Percentiles rank a stretch among this genome's conserved stretches.
Evolutionary conservation across 2,329 filamentous ascomycete species (phyloP).

Genomic region (Chrysosporium keratinophilum): DNA sequence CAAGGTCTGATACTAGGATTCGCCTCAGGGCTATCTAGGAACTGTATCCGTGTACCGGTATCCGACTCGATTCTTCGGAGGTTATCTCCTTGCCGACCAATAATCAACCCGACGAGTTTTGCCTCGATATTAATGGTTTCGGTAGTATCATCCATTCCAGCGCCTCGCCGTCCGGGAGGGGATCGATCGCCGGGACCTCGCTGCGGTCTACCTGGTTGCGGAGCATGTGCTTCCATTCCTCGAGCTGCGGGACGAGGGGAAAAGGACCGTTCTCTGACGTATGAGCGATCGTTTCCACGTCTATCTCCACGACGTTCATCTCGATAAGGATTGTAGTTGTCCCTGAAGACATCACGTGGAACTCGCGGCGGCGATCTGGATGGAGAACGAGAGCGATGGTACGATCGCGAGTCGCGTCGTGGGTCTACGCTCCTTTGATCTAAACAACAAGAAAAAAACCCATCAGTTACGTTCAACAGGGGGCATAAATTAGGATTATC

Average conservation of each 20-base stretch:
- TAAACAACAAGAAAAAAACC: conserved; percentile 2
- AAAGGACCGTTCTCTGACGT: conserved; percentile 59
- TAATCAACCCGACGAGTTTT: conserved; percentile 77
- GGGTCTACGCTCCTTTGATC: conserved; percentile 19
- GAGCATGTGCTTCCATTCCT: conserved; percentile 47
- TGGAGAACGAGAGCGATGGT: conserved; percentile 44
- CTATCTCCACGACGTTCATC: conserved; percentile 67
- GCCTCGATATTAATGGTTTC: conserved; percentile 83
- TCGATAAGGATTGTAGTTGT: conserved; percentile 71
- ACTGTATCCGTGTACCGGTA: conserved; percentile 75
- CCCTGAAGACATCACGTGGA: conserved; percentile 59
- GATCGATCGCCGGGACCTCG: conserved; percentile 47
- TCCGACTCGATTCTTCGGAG: conserved; percentile 74
- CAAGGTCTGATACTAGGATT: conserved; percentile 68
- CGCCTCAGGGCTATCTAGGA: conserved; percentile 63
- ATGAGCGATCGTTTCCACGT: conserved; percentile 43
- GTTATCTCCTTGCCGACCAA: conserved; percentile 83
- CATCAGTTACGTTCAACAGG: background rate
- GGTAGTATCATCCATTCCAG: conserved; percentile 53
- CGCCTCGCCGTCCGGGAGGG: conserved; percentile 39
- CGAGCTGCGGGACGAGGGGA: conserved; percentile 53
- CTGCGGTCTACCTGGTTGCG: conserved; percentile 44
- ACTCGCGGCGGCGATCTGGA: conserved; percentile 58
- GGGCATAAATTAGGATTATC: background rate
- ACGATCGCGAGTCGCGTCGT: conserved; percentile 44